Conservation (phyloP, 352 stramenopile genomes). For the Elongisporangium undulatum region DNA sequence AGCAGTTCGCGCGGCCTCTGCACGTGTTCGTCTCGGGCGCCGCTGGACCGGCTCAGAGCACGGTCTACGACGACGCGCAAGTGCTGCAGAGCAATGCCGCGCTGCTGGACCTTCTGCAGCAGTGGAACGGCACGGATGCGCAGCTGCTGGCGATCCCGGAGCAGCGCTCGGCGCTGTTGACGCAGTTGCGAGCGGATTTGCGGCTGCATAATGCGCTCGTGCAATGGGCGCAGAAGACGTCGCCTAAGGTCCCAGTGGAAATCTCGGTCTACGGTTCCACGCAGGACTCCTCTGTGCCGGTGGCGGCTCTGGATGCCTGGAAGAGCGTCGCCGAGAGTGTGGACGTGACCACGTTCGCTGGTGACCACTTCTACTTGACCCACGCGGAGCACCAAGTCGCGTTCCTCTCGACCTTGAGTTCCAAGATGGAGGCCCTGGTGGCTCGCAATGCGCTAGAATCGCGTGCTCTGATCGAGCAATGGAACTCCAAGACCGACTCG, state of each 20-base stretch:
- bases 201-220: constrained; percentile 49
- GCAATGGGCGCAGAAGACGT: constrained; percentile 23
- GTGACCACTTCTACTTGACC: constrained; percentile 64
- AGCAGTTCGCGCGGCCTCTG: constrained; percentile 41
- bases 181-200: constrained; percentile 34
- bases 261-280: constrained; percentile 55
- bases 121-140: constrained; percentile 59
- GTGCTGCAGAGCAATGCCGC: constrained; percentile 25
- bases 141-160: constrained; percentile 45
- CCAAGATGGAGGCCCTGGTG: constrained; percentile 29
- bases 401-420: constrained; percentile 29
- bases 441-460: constrained; percentile 39
- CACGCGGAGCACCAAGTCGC: constrained; percentile 19
- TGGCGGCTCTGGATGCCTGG: constrained; percentile 35
- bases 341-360: constrained; percentile 40
- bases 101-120: constrained; percentile 36
- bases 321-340: constrained; percentile 18
- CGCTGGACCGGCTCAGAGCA: constrained; percentile 23
- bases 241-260: constrained; percentile 31
- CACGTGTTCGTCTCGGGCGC: constrained; percentile 63
- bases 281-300: constrained; percentile 28
- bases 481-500: constrained; percentile 40
- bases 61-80: constrained; percentile 22
- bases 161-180: constrained; percentile 28
- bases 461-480: constrained; percentile 30